These are phyloP conservation scores for Coniophora puteana DNA, from an alignment of 1,284 basidiomycete genomes.

Conservation along the genomic window DNA sequence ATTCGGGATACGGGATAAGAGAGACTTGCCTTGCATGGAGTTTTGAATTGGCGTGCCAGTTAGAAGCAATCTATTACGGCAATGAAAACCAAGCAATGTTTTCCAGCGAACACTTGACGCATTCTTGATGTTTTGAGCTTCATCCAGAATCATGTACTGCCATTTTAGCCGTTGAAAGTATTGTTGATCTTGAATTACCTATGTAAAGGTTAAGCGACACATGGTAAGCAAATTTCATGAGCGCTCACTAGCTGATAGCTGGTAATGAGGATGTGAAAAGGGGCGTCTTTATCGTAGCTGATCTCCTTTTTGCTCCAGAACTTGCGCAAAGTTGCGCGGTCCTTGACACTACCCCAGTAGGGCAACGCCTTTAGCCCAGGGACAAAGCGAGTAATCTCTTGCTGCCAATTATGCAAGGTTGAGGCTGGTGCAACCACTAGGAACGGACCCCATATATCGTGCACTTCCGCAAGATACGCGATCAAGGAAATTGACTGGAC, in stretches of 20 bases:
- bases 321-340: constrained; percentile 90
- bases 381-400: constrained; percentile 95
- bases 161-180: constrained; percentile 98
- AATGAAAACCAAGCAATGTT: constrained; percentile 93
- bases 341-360: constrained; percentile 98
- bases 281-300: constrained; percentile 92
- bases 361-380: constrained; percentile 93
- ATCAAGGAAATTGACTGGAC: constrained; percentile 98
- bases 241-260: constrained; percentile 88
- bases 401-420: constrained; percentile 99
- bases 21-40: constrained; percentile 89
- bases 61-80: constrained; percentile 91
- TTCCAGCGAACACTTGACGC: constrained; percentile 98
- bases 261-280: constrained; percentile 96
- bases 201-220: constrained; percentile 2
- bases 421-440: constrained; percentile 98
- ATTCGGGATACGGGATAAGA: too few species aligned
- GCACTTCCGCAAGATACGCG: constrained; percentile 94
- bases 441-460: constrained; percentile 99
- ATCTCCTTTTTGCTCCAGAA: constrained; percentile 99
- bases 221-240: not conserved
- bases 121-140: constrained; percentile 99
- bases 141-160: constrained; percentile 99
- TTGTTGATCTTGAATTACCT: constrained; percentile 96
- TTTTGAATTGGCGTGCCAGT: constrained; percentile 99